phyloP scores from a whole-genome alignment of 768 basidiomycete species.

The Mycena floridula region DNA sequence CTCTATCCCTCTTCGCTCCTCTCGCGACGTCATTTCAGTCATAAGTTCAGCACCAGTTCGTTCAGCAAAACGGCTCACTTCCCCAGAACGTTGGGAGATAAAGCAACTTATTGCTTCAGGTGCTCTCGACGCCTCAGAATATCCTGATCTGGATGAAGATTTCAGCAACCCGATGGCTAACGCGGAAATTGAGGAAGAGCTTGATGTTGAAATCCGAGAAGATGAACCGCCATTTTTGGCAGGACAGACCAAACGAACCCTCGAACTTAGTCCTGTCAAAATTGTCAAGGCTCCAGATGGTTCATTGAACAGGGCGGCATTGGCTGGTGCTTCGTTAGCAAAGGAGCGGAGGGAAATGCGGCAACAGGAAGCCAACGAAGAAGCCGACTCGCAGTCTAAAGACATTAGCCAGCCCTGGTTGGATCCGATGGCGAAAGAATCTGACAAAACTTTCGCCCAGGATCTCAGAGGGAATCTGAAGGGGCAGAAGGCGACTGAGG shows the following conservation, averaged over 20 bases:
- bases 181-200: constrained; percentile 90
- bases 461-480: constrained; percentile 79
- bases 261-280: constrained; percentile 95
- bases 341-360: constrained; percentile 93
- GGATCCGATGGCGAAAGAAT: constrained; percentile 91
- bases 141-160: constrained; percentile 89
- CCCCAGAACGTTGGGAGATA: constrained; percentile 98
- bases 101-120: constrained; percentile 98
- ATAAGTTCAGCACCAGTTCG: constrained; percentile 60
- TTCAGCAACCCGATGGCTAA: constrained; percentile 68
- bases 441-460: constrained; percentile 88
- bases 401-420: constrained; percentile 97
- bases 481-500: constrained; percentile 77
- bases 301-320: constrained; percentile 90
- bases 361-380: constrained; percentile 91
- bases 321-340: constrained; percentile 88
- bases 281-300: constrained; percentile 99
- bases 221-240: constrained; percentile 95
- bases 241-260: constrained; percentile 92
- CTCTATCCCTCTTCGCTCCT: constrained; percentile 66
- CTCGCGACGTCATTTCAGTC: constrained; percentile 39
- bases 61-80: constrained; percentile 86
- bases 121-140: constrained; percentile 86
- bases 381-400: constrained; percentile 88
- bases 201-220: constrained; percentile 96